Conservation (phyloP, 768 basidiomycete species). For the Lepiota brunneoincarnata region DNA sequence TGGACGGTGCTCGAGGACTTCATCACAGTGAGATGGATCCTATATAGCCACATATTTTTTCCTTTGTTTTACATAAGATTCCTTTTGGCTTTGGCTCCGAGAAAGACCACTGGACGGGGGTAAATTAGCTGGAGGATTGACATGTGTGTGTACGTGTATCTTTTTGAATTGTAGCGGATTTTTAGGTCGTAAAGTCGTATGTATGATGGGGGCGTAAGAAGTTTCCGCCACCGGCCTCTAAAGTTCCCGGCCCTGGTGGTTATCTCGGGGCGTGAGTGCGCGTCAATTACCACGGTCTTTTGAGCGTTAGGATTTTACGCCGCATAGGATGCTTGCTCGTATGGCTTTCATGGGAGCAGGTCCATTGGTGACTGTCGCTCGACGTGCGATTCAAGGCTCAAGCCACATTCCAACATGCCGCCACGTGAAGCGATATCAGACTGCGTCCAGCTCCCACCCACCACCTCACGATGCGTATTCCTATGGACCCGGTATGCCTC, state of each 20-base stretch:
- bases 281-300: neutral
- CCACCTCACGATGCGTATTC: slow-evolving; percentile 19
- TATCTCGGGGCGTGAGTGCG: neutral
- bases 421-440: slow-evolving; percentile 8
- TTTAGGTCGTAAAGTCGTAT: neutral
- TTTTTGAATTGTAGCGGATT: no score
- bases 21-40: no score
- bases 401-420: neutral
- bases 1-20: no score
- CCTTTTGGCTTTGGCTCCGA: neutral
- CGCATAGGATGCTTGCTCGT: neutral
- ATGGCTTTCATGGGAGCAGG: neutral
- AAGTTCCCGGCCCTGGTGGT: neutral
- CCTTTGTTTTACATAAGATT: neutral
- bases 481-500: slow-evolving; percentile 56
- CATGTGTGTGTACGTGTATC: no score
- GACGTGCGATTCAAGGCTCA: neutral
- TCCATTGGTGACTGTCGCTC: neutral
- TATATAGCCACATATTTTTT: neutral
- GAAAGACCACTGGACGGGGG: no score
- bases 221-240: neutral
- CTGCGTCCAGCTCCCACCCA: slow-evolving; percentile 3
- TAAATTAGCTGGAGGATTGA: no score
- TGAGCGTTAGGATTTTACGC: neutral
- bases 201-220: neutral